A percentile compares a stretch with the other conserved stretches of the same genome.
Evolutionary conservation across 139 green algal genomes (phyloP).

Genomic region (Chlorella sp.): DNA sequence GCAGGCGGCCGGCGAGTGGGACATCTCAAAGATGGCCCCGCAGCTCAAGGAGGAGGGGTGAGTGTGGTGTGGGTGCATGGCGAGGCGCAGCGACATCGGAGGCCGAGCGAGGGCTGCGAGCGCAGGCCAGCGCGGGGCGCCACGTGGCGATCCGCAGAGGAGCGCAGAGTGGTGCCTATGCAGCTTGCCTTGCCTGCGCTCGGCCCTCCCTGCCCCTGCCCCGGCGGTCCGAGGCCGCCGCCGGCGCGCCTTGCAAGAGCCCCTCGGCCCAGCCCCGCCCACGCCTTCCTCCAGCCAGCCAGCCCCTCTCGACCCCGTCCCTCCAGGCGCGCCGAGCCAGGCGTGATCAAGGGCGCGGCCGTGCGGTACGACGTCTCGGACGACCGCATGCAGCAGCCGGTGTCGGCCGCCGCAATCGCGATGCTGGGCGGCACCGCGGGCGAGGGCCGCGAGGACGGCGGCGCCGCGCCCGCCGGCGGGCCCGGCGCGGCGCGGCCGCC

Average conservation of each 20-base stretch:
- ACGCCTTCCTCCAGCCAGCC: neutral
- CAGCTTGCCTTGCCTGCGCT: too few relatives aligned
- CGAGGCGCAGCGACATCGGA: neutral
- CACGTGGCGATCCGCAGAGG: too few relatives aligned
- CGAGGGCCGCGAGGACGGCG: neutral
- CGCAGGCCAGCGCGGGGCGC: too few relatives aligned
- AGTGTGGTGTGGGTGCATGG: neutral
- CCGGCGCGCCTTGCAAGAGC: too few relatives aligned
- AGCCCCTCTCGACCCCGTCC: neutral
- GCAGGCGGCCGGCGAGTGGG: conserved; percentile 22
- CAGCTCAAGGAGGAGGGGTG: conserved; percentile 30
- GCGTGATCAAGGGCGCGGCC: conserved; percentile 17
- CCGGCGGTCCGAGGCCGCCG: too few relatives aligned
- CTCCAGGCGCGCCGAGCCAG: conserved; percentile 3
- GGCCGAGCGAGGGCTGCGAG: too few relatives aligned
- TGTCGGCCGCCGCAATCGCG: conserved; percentile 5
- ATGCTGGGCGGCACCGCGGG: conserved; percentile 12
- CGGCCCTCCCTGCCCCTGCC: too few relatives aligned
- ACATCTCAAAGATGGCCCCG: conserved; percentile 36
- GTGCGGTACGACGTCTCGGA: conserved; percentile 22
- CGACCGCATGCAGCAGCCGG: neutral
- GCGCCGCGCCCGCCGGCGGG: neutral
- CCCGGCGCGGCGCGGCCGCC: neutral
- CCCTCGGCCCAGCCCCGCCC: neutral
- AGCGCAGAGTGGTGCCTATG: too few relatives aligned